phyloP scores from a whole-genome alignment of 768 basidiomycete genomes.

The Agaricus subrufescens region DNA sequence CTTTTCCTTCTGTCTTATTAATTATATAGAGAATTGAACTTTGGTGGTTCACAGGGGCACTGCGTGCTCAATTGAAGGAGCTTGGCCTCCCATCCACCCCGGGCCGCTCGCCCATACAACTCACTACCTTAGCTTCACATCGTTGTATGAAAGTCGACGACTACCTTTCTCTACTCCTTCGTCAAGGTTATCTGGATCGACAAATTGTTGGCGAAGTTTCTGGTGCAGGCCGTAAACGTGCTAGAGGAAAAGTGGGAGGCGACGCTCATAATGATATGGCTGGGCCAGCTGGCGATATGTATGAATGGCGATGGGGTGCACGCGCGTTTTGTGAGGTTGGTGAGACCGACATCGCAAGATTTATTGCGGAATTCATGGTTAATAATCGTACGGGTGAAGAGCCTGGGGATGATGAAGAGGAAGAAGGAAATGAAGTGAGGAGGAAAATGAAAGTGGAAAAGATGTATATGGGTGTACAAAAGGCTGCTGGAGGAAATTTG shows the following conservation, averaged over 20 bases:
- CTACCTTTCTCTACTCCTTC: constrained; percentile 58
- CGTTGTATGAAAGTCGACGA: constrained; percentile 54
- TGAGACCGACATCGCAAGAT: constrained; percentile 67
- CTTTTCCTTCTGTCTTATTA: background rate
- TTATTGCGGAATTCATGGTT: constrained; percentile 80
- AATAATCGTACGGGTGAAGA: constrained; percentile 22
- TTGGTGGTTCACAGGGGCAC: constrained; percentile 47
- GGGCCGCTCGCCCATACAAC: constrained; percentile 36
- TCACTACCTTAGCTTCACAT: constrained; percentile 45
- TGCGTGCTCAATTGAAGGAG: constrained; percentile 64
- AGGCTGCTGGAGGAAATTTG: constrained; percentile 59
- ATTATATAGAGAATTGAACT: background rate
- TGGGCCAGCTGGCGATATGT: constrained; percentile 30
- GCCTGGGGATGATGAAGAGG: constrained; percentile 32
- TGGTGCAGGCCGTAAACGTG: constrained; percentile 52
- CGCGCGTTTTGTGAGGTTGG: constrained; percentile 80
- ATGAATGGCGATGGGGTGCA: constrained; percentile 86
- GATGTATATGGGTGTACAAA: constrained; percentile 53
- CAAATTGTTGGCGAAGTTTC: constrained; percentile 43
- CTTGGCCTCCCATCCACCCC: constrained; percentile 53
- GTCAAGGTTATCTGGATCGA: constrained; percentile 79
- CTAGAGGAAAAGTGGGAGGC: constrained; percentile 32
- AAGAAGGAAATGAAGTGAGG: constrained; percentile 20
- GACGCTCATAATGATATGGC: constrained; percentile 20
- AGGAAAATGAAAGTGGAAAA: constrained; percentile 35